phyloP scores from a whole-genome alignment of 768 basidiomycete genomes.

The Trametes cingulata region DNA sequence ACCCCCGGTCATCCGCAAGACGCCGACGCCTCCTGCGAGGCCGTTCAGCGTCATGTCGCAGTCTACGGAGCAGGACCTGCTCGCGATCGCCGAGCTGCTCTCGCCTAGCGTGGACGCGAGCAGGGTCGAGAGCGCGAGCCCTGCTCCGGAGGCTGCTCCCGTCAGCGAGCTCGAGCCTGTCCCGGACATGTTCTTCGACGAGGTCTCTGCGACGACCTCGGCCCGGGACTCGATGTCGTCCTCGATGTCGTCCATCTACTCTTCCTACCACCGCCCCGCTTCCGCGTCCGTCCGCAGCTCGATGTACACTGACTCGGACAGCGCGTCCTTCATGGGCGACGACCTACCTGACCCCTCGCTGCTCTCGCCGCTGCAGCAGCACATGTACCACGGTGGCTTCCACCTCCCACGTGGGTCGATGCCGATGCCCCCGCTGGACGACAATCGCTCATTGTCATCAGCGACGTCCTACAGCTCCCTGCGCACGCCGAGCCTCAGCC shows the following conservation, averaged over 20 bases:
- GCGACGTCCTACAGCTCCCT: slow-evolving; percentile 34
- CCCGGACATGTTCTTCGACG: slow-evolving; percentile 10
- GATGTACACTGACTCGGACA: slow-evolving; percentile 34
- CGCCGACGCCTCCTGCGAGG: slow-evolving; percentile 33
- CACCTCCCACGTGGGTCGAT: slow-evolving; percentile 37
- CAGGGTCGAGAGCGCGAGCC: slow-evolving; percentile 25
- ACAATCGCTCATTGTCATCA: slow-evolving; percentile 47
- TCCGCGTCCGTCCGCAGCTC: slow-evolving; percentile 10
- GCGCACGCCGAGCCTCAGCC: slow-evolving; percentile 29
- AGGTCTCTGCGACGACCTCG: slow-evolving; percentile 5
- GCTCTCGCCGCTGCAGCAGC: slow-evolving; percentile 20
- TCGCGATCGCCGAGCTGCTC: slow-evolving; percentile 52
- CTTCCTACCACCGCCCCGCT: slow-evolving; percentile 11
- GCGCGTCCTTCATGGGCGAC: slow-evolving; percentile 37
- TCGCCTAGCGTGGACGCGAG: slow-evolving; percentile 35
- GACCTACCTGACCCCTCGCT: slow-evolving; percentile 30
- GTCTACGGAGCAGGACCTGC: slow-evolving; percentile 50
- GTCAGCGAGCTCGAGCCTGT: slow-evolving; percentile 5
- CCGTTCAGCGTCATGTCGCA: slow-evolving; percentile 46
- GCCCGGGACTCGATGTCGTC: slow-evolving; percentile 6
- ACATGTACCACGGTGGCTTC: slow-evolving; percentile 27
- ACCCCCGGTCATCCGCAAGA: slow-evolving; percentile 20
- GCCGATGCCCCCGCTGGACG: slow-evolving; percentile 38
- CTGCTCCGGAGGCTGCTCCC: slow-evolving; percentile 24
- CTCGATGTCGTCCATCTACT: slow-evolving; percentile 11